Conservation (phyloP, 352 stramenopile genomes). For the Nothophytophthora sp. region DNA sequence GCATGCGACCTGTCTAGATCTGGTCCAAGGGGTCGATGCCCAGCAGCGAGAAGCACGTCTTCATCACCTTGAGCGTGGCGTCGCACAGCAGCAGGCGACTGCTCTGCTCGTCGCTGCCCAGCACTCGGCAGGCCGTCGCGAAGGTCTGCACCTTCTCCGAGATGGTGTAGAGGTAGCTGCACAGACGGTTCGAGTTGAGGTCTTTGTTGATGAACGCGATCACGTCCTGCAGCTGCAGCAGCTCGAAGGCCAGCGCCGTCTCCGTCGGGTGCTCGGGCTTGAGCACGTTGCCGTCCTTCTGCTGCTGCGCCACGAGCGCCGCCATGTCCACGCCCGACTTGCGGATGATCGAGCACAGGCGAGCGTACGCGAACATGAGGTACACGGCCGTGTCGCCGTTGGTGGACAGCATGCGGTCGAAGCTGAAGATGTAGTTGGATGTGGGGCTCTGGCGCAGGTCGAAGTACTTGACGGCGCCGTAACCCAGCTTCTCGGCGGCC, state of each 20-base stretch:
- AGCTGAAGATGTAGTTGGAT: constrained; percentile 99
- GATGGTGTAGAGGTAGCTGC: constrained; percentile 98
- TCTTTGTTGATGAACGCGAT: constrained; percentile 95
- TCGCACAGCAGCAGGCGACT: constrained; percentile 97
- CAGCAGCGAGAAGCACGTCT: constrained; percentile 91
- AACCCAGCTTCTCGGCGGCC: constrained; percentile 96
- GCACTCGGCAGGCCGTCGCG: constrained; percentile 97
- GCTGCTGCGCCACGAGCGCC: constrained; percentile 50
- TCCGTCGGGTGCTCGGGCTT: constrained; percentile 85
- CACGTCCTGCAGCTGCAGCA: constrained; percentile 96
- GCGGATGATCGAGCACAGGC: constrained; percentile 96
- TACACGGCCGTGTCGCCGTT: constrained; percentile 99
- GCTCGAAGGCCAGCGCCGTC: constrained; percentile 91
- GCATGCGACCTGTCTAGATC: constrained; percentile 75
- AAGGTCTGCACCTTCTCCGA: constrained; percentile 98
- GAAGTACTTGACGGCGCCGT: constrained; percentile 99
- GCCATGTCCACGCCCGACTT: constrained; percentile 92
- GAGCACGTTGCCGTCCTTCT: constrained; percentile 48
- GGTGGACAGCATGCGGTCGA: constrained; percentile 99
- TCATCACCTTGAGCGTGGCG: constrained; percentile 96
- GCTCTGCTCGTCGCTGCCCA: constrained; percentile 94
- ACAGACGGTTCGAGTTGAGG: constrained; percentile 97
- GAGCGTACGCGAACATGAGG: constrained; percentile 99
- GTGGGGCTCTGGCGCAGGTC: constrained; percentile 98
- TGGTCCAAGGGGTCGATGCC: constrained; percentile 94